Conservation (phyloP, 2,329 filamentous ascomycete species). For the Cordyceps militaris region DNA sequence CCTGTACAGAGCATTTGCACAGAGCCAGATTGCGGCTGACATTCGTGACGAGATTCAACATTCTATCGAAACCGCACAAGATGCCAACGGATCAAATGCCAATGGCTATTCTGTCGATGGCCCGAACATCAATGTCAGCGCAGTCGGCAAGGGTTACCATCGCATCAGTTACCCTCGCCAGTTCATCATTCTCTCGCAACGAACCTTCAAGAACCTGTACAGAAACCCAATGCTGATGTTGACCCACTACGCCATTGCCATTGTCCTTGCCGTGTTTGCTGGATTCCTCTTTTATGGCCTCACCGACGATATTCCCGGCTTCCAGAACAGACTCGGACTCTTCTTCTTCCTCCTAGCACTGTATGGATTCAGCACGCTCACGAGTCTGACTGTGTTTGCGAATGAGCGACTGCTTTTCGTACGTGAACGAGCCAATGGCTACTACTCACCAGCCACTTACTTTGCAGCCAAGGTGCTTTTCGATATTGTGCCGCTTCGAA, state of each 20-base stretch:
- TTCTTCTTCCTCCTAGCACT: constrained; percentile 97
- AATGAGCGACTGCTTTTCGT: constrained; percentile 86
- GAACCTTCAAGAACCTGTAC: constrained; percentile 97
- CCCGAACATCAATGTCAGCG: constrained; percentile 45
- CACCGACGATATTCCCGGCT: constrained; percentile 91
- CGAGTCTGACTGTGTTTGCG: constrained; percentile 88
- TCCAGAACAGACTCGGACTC: constrained; percentile 92
- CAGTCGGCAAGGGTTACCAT: constrained; percentile 71
- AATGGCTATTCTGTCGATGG: constrained; percentile 43
- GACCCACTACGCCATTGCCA: constrained; percentile 95
- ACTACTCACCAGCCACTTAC: constrained; percentile 90
- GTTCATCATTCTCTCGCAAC: constrained; percentile 79
- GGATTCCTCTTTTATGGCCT: constrained; percentile 95
- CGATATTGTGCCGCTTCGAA: constrained; percentile 87
- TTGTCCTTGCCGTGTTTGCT: constrained; percentile 85
- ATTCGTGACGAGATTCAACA: constrained; percentile 73
- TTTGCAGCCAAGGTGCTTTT: constrained; percentile 97
- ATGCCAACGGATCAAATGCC: constrained; percentile 57
- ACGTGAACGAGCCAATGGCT: constrained; percentile 90
- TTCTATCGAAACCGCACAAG: constrained; percentile 56
- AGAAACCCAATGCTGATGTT: constrained; percentile 97
- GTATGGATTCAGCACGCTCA: constrained; percentile 94
- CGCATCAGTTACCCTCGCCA: constrained; percentile 74
- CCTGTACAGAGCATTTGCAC: constrained; percentile 67
- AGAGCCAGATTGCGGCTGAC: constrained; percentile 67